Conservation (phyloP, 176 grass and related monocot genomes). For the Triticum turgidum region DNA sequence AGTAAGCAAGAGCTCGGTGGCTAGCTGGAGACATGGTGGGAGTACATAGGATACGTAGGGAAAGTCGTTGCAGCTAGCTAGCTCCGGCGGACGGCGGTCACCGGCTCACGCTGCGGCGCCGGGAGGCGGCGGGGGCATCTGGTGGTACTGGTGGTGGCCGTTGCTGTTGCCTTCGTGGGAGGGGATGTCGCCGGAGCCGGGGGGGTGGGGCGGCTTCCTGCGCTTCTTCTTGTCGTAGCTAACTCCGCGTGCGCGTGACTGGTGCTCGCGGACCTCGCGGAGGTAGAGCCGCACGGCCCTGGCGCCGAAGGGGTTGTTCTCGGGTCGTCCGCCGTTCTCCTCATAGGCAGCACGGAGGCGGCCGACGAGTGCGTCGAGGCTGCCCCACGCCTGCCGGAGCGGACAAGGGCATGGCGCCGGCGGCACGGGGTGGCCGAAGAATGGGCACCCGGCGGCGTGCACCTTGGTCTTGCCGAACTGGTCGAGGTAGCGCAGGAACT, state of each 20-base stretch:
- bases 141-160: slow-evolving; percentile 26
- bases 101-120: slow-evolving; percentile 36
- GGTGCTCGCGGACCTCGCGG: slow-evolving; percentile 91
- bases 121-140: slow-evolving; percentile 47
- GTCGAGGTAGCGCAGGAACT: slow-evolving; percentile 96
- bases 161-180: slow-evolving; percentile 13
- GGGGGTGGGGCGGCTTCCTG: slow-evolving; percentile 52
- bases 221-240: slow-evolving; percentile 99
- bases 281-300: slow-evolving; percentile 93
- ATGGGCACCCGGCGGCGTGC: slow-evolving; percentile 68
- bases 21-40: background rate
- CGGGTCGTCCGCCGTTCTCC: slow-evolving; percentile 82
- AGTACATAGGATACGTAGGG: slow-evolving; percentile 2
- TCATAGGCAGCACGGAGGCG: slow-evolving; percentile 88
- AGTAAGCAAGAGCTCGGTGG: slow-evolving; percentile 1
- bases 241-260: slow-evolving; percentile 77
- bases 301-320: slow-evolving; percentile 88
- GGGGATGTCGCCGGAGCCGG: background rate
- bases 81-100: background rate
- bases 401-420: slow-evolving; percentile 89
- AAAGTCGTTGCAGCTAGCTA: background rate
- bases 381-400: slow-evolving; percentile 91
- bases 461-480: slow-evolving; percentile 99
- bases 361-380: slow-evolving; percentile 85
- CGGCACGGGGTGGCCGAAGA: slow-evolving; percentile 85